Conservation (phyloP, 352 stramenopile species). For the Globisporangium nodosum region DNA sequence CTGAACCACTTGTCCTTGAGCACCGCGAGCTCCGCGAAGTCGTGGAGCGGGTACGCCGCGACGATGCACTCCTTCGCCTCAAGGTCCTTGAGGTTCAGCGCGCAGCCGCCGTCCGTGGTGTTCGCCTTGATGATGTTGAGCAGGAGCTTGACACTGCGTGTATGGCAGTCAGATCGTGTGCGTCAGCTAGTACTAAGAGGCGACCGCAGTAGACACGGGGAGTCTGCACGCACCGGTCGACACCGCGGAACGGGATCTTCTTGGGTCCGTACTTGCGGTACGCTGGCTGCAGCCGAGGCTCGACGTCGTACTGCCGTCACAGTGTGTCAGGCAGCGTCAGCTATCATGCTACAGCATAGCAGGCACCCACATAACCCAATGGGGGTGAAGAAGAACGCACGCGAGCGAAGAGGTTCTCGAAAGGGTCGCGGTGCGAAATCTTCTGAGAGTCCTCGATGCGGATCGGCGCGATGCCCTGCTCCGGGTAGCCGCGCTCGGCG, state of each 20-base stretch:
- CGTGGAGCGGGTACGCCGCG: constrained; percentile 48
- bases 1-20: constrained; percentile 60
- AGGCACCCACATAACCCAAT: neutral
- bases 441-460: constrained; percentile 41
- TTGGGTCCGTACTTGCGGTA: constrained; percentile 72
- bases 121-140: constrained; percentile 63
- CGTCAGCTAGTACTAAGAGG: too few species aligned
- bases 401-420: constrained; percentile 60
- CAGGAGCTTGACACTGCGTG: constrained; percentile 56
- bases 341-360: too few species aligned
- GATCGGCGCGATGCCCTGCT: constrained; percentile 61
- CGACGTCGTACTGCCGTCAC: constrained; percentile 40
- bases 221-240: constrained; percentile 36
- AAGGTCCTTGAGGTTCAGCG: constrained; percentile 48
- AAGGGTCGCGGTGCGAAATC: constrained; percentile 54
- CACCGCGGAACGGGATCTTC: constrained; percentile 65
- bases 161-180: neutral
- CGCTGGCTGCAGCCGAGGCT: constrained; percentile 44
- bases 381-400: neutral
- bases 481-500: constrained; percentile 44
- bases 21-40: constrained; percentile 34
- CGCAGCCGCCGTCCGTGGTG: constrained; percentile 47
- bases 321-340: too few species aligned
- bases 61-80: constrained; percentile 54
- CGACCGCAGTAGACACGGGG: too few species aligned